A percentile compares a stretch with the other conserved stretches of the same genome.
These are phyloP conservation scores for Heritiera littoralis DNA, from an alignment of 345 rosid species.

Conservation along the genomic window DNA sequence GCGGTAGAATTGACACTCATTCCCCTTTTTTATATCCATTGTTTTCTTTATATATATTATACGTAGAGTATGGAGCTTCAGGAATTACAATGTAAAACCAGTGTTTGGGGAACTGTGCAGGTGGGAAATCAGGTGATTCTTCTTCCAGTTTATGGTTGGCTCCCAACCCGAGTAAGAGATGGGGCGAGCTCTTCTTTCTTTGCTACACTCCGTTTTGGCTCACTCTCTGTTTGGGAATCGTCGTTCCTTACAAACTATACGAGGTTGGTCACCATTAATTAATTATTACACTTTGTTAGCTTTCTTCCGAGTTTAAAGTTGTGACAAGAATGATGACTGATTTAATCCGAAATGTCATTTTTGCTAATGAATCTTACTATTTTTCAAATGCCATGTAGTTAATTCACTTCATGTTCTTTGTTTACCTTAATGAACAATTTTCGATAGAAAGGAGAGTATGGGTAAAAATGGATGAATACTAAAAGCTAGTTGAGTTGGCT, in stretches of 20 bases:
- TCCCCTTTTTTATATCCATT: neutral
- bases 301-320: neutral
- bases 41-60: no score
- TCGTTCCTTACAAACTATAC: conserved; percentile 88
- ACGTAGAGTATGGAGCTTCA: neutral
- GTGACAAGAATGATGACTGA: neutral
- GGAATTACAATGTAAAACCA: neutral
- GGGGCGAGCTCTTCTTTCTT: conserved; percentile 96
- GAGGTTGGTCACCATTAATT: conserved; percentile 49
- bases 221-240: conserved; percentile 77
- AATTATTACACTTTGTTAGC: neutral
- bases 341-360: neutral
- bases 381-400: neutral
- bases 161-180: conserved; percentile 82
- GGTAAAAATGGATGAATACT: neutral
- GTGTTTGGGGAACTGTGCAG: neutral
- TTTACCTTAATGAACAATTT: neutral
- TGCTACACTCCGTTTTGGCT: conserved; percentile 96
- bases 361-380: neutral
- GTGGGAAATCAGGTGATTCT: conserved; percentile 5
- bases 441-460: neutral
- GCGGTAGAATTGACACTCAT: neutral
- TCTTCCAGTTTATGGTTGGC: conserved; percentile 73
- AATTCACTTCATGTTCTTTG: neutral
- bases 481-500: neutral